Evolutionary conservation across 306 rosid genomes (phyloP).

Genomic region (Notholithocarpus densiflorus): DNA sequence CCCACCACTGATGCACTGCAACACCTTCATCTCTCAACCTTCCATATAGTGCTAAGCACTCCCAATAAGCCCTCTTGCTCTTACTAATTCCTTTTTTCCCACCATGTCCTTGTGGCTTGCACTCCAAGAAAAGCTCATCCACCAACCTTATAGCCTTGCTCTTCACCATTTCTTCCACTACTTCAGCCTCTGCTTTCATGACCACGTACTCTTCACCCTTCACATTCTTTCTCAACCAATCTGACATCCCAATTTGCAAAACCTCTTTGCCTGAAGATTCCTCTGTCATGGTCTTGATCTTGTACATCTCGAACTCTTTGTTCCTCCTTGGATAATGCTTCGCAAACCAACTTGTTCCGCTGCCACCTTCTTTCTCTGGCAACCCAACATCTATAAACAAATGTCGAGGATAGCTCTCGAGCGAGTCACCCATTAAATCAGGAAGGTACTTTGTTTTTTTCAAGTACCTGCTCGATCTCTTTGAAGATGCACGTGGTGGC

Average conservation of each 20-base stretch:
- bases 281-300: constrained; percentile 45
- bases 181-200: constrained; percentile 82
- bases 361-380: constrained; percentile 47
- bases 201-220: constrained; percentile 78
- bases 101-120: constrained; percentile 47
- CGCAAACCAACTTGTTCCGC: constrained; percentile 49
- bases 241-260: constrained; percentile 44
- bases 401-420: constrained; percentile 61
- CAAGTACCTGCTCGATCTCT: constrained; percentile 47
- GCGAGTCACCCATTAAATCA: constrained; percentile 68
- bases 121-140: constrained; percentile 87
- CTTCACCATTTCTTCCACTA: constrained; percentile 72
- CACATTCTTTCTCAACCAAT: constrained; percentile 65
- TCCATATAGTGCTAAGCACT: constrained; percentile 80
- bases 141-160: constrained; percentile 45
- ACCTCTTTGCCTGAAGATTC: constrained; percentile 28
- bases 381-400: constrained; percentile 68
- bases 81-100: constrained; percentile 6
- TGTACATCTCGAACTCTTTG: constrained; percentile 60
- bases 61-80: constrained; percentile 70
- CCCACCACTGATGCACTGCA: constrained; percentile 98
- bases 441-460: constrained; percentile 59
- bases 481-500: constrained; percentile 70
- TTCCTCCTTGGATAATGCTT: constrained; percentile 63
- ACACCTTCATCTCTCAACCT: constrained; percentile 77